These are phyloP conservation scores for Aspergillus ibericus DNA, from an alignment of 2,329 filamentous ascomycete genomes.

Conservation along the genomic window DNA sequence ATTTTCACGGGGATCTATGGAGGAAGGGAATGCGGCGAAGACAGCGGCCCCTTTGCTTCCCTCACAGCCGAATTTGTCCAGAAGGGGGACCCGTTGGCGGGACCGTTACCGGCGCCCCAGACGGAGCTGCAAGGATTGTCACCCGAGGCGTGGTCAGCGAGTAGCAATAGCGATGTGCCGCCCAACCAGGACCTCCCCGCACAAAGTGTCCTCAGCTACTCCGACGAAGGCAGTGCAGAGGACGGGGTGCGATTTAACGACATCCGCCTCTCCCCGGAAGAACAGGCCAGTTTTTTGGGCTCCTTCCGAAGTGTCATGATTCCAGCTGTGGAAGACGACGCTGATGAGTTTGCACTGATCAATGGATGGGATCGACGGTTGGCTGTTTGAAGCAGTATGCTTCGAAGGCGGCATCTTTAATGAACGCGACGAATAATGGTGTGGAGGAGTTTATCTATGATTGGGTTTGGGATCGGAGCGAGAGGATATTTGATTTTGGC, in stretches of 20 bases:
- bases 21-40: slow-evolving; percentile 42
- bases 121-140: slow-evolving; percentile 39
- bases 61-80: slow-evolving; percentile 33
- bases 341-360: slow-evolving; percentile 33
- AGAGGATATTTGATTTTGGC: not conserved
- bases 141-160: slow-evolving; percentile 41
- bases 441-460: not conserved
- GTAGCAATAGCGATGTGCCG: slow-evolving; percentile 39
- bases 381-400: slow-evolving; percentile 25
- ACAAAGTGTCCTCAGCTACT: slow-evolving; percentile 60
- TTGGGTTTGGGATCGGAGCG: not conserved
- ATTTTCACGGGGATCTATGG: slow-evolving; percentile 62
- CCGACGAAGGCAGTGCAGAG: slow-evolving; percentile 59
- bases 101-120: slow-evolving; percentile 20
- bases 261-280: slow-evolving; percentile 26
- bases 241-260: slow-evolving; percentile 36
- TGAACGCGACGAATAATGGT: not conserved
- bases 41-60: slow-evolving; percentile 36
- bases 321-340: slow-evolving; percentile 34
- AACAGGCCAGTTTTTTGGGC: slow-evolving; percentile 33
- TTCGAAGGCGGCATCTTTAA: not conserved
- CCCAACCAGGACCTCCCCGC: slow-evolving; percentile 34
- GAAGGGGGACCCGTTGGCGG: slow-evolving; percentile 24
- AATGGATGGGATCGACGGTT: slow-evolving; percentile 38
- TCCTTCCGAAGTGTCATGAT: slow-evolving; percentile 41